Evolutionary conservation across 2,329 filamentous ascomycete genomes (phyloP), one percentile per base, ranked within the genome.

Genomic region (Talaromyces pinophilus): DNA sequence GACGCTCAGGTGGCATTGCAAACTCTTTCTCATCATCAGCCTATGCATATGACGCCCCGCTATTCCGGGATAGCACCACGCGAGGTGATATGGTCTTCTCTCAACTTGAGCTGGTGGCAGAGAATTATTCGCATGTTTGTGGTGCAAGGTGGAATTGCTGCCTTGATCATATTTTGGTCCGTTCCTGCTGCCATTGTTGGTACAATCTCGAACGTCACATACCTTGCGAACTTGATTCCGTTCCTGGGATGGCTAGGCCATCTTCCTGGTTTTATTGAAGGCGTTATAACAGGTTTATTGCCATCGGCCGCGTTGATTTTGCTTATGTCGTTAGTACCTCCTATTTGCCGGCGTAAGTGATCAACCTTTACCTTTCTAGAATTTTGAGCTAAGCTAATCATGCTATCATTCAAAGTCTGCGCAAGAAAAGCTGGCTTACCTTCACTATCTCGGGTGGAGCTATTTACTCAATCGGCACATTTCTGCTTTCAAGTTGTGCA

Each of bases 391-490:
- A 22, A n/a, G 42, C 42, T 19, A 73, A 73, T 30, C 52, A 48
- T 11, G 65, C 67, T 61, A 40, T 57, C 33, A 54, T 62, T 50
- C 48, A 55, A 64, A 90, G 87, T 90, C 40, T 90, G 91, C 72
- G 94, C 93, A 67, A 92, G 87, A 75, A 80, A 91, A 35, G 85
- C 91, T 22, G 94, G 94, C 35, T 90, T 93, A 68, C 92, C 93
- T 0, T 95, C 93, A 0, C 78, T 87, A 11, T 89, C 92, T 0
- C 85, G 89, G 7, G 89, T 96, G 13, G 95, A 99, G 77, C 83
- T 97, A 0, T 94, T 93, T 71, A 93, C 92, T 0, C 92, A 98
- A 76, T 95, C 92, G 71, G 90, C 89, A 69, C 97, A 97, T 82
- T 98, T 97, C 72, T 77, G 77, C 64, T 82, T 82, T 64, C 80